Evolutionary conservation across 2,329 filamentous ascomycete genomes (phyloP).

Genomic region (Aspergillus hortae): DNA sequence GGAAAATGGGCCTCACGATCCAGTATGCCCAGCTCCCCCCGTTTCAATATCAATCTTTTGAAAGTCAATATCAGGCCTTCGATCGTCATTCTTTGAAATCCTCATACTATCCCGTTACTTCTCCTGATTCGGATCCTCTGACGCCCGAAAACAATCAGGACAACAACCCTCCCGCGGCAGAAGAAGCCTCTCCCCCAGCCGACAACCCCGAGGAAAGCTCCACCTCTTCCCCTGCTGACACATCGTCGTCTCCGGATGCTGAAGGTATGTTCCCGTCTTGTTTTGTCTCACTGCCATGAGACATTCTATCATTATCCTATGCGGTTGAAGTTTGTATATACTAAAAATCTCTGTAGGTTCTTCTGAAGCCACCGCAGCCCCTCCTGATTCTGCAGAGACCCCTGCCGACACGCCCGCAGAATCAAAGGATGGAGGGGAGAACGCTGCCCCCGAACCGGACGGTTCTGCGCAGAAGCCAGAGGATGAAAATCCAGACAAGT

Average conservation of each 20-base stretch:
- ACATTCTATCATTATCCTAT: background rate
- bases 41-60: slow-evolving; percentile 42
- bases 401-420: slow-evolving; percentile 12
- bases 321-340: slow-evolving; percentile 2
- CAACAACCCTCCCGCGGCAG: slow-evolving; percentile 27
- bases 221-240: slow-evolving; percentile 22
- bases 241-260: slow-evolving; percentile 22
- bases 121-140: slow-evolving; percentile 29
- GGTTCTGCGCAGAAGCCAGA: slow-evolving; percentile 6
- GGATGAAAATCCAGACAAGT: slow-evolving; percentile 5
- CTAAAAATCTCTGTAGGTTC: slow-evolving; percentile 20
- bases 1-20: slow-evolving; percentile 35
- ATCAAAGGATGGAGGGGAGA: slow-evolving; percentile 20
- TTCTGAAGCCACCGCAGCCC: slow-evolving; percentile 24
- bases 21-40: slow-evolving; percentile 44
- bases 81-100: slow-evolving; percentile 37
- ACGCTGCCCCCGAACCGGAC: slow-evolving; percentile 9
- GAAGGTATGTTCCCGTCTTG: slow-evolving; percentile 24
- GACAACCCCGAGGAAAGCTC: slow-evolving; percentile 20
- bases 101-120: slow-evolving; percentile 34
- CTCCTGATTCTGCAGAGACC: slow-evolving; percentile 20
- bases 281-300: background rate
- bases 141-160: slow-evolving; percentile 36
- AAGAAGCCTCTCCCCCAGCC: slow-evolving; percentile 13
- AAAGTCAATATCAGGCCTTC: slow-evolving; percentile 43